phyloP scores from a whole-genome alignment of 2,329 filamentous ascomycete species.

The Triangularia verruculosa region DNA sequence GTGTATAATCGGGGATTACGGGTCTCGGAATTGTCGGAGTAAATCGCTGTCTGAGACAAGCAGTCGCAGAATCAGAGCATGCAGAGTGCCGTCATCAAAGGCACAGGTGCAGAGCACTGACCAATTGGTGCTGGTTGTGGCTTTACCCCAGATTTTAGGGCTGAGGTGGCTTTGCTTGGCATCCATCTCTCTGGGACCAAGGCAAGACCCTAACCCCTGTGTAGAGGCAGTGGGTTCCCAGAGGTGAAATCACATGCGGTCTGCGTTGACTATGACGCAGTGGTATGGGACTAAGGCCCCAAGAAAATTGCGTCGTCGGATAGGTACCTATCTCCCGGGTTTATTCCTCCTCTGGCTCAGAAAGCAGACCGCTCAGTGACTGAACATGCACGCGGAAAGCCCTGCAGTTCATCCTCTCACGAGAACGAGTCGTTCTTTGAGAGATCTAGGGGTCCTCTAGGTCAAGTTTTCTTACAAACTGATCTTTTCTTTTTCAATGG shows the following conservation, averaged over 20 bases:
- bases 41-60: not conserved
- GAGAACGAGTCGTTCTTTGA: no score
- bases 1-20: not conserved
- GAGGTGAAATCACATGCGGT: not conserved
- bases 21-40: not conserved
- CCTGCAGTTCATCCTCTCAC: no score
- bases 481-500: no score
- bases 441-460: no score
- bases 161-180: not conserved
- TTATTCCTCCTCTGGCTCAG: no score
- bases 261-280: no score
- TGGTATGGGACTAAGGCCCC: no score
- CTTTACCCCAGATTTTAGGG: conserved; percentile 3
- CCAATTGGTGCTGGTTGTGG: not conserved
- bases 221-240: not conserved
- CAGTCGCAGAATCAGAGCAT: not conserved
- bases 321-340: no score
- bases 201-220: not conserved
- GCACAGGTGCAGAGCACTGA: not conserved
- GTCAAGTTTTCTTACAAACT: no score
- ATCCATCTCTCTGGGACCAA: not conserved
- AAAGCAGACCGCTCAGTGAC: no score
- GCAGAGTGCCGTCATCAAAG: not conserved
- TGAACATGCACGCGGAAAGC: no score
- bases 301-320: no score